Base-by-base conservation (phyloP, 2,329 filamentous ascomycete genomes). In the Onygenales sp. region DNA sequence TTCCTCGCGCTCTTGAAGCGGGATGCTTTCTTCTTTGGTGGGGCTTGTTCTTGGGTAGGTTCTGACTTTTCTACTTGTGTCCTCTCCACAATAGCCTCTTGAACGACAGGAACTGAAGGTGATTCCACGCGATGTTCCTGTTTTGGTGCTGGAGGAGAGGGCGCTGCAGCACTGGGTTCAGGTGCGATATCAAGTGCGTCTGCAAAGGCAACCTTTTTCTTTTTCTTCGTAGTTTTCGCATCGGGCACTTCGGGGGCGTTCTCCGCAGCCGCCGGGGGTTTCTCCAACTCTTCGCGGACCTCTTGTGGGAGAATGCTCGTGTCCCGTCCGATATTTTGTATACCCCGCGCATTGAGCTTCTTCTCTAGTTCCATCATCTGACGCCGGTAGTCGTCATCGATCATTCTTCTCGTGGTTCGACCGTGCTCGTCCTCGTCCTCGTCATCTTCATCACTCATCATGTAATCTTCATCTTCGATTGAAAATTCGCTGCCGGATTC, bases 321-420 rank as follows among this genome's bases (percentile, higher is more conserved):
- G 46, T 74, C 67, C 56, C 79, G 82, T 51, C 77, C 81, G 46
- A 84, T 63, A 63, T 80, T 85, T 64, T 77, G 77, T 61, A 83
- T 70, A 57, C 76, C 74, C 57, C 72, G 74, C 54, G 66, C 79
- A 58, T 84, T 79, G 0, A 96, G 77, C 57, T 83, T 85, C 64
- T 85, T 77, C 68, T 96, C 87, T 4, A 98, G 75, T 59, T 91
- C 87, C 44, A 86, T 78, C 93, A 98, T 97, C 60, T 88, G 80
- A 60, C 81, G 77, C 34, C 84, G 82, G 63, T 95, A 94, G 11
- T 87, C 84, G 43, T 89, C 83, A 13, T 81, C 82, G 50, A 96
- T 71, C 10, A 84, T 77, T 17, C 77, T 77, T 14, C 78, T 76
- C 7, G 80, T 92, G 14, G 81, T 86, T 49, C 88, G 83, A 4